Percentiles rank a stretch among this genome's conserved stretches.
phyloP scores from a whole-genome alignment of 2,329 filamentous ascomycete species.

The Fusarium redolens region DNA sequence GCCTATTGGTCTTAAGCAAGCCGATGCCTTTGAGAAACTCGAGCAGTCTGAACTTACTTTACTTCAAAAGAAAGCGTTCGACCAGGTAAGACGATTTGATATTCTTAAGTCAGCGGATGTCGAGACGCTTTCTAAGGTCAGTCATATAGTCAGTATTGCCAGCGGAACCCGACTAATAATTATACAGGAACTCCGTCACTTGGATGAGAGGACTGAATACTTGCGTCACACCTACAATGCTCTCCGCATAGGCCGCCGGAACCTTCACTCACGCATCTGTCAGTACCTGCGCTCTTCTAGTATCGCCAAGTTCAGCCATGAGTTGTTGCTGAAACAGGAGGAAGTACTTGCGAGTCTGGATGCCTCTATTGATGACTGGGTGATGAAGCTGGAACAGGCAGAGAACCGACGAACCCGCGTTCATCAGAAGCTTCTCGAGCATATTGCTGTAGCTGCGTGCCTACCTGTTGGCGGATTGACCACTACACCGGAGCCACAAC shows the following conservation, averaged over 20 bases:
- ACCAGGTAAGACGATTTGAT: conserved; percentile 72
- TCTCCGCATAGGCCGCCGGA: conserved; percentile 78
- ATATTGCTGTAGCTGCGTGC: conserved; percentile 77
- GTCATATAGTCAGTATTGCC: no score
- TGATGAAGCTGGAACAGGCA: conserved; percentile 79
- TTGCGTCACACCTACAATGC: conserved; percentile 81
- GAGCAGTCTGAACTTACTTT: conserved; percentile 60
- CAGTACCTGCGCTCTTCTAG: conserved; percentile 79
- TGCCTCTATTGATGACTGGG: conserved; percentile 82
- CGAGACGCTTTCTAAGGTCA: conserved; percentile 68
- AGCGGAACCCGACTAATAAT: no score
- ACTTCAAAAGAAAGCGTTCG: conserved; percentile 69
- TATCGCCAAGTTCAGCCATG: conserved; percentile 76
- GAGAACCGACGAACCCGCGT: conserved; percentile 81
- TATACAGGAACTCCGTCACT: conserved; percentile 71
- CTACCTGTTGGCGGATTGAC: conserved; percentile 51
- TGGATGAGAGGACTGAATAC: conserved; percentile 83
- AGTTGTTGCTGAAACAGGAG: conserved; percentile 83
- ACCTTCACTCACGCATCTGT: conserved; percentile 81
- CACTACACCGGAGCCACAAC: conserved; percentile 53
- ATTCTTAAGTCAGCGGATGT: conserved; percentile 72
- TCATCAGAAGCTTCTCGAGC: conserved; percentile 83
- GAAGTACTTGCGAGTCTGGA: conserved; percentile 82
- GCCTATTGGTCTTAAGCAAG: conserved; percentile 67
- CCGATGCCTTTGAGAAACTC: conserved; percentile 63